Evolutionary conservation across 495 filamentous ascomycete species (phyloP).

Genomic region (Penicillium daleae): DNA sequence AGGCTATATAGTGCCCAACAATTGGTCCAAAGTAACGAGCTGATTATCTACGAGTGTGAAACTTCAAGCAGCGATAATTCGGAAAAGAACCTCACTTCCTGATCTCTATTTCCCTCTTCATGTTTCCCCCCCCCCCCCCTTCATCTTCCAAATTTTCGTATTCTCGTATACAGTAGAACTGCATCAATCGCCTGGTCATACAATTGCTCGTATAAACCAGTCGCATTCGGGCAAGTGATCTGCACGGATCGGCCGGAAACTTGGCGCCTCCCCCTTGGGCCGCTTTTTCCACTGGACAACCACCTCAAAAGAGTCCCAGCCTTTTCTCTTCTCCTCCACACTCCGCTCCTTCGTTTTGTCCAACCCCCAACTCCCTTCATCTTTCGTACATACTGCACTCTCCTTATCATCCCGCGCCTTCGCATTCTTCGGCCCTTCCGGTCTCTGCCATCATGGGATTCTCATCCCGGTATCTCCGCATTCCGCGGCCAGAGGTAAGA

Average conservation of each 20-base stretch:
- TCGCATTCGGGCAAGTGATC: conserved; percentile 12
- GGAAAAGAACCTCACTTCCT: no score
- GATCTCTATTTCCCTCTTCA: no score
- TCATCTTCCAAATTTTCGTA: neutral
- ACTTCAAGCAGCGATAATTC: no score
- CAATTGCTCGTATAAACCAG: neutral
- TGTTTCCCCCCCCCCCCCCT: neutral
- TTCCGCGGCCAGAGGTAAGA: conserved; percentile 62
- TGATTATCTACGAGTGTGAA: no score
- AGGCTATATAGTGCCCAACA: no score
- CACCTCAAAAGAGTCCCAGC: neutral
- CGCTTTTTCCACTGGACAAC: neutral
- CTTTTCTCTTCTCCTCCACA: conserved; percentile 2
- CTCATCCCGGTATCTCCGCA: conserved; percentile 54
- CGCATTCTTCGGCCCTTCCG: conserved; percentile 17
- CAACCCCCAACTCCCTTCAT: neutral
- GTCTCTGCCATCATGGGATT: conserved; percentile 45
- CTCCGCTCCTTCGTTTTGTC: neutral
- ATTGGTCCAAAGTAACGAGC: no score
- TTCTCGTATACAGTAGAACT: neutral
- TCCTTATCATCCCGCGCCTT: conserved; percentile 18
- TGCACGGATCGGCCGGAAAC: conserved; percentile 12
- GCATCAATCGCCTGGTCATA: neutral
- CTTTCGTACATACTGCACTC: neutral
- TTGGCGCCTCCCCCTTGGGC: conserved; percentile 8